Conservation (phyloP, 2,329 filamentous ascomycete species). For the Aspergillus brasiliensis region DNA sequence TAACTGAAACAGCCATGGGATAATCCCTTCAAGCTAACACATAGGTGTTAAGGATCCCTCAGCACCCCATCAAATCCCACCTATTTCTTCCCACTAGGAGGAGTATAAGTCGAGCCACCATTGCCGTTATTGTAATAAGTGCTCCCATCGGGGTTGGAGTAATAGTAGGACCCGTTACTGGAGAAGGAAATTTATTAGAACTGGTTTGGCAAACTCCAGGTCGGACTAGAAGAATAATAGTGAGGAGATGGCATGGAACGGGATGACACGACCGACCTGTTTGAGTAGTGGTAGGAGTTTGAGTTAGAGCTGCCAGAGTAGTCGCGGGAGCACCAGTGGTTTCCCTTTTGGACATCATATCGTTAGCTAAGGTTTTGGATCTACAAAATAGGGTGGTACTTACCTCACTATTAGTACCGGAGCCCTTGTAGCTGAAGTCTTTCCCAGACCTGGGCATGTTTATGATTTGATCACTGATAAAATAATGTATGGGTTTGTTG, state of each 20-base stretch:
- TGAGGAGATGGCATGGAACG: no score
- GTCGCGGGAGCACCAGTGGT: slow-evolving; percentile 67
- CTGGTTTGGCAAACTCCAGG: no score
- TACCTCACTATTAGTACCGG: slow-evolving; percentile 66
- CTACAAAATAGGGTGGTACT: slow-evolving; percentile 6
- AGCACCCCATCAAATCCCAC: no score
- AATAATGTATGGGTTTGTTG: no score
- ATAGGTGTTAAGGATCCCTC: no score
- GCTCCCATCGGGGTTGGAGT: slow-evolving; percentile 68
- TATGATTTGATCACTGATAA: no score
- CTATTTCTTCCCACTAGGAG: slow-evolving; percentile 49
- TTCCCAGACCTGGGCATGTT: slow-evolving; percentile 24
- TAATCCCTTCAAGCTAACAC: no score
- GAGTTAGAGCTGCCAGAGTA: slow-evolving; percentile 59
- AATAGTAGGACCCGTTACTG: slow-evolving; percentile 71
- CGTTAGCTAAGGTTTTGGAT: neutral
- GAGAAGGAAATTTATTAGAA: neutral
- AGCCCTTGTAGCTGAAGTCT: slow-evolving; percentile 44
- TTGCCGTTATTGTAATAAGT: slow-evolving; percentile 67
- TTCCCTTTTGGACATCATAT: slow-evolving; percentile 53
- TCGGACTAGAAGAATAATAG: no score
- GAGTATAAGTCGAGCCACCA: slow-evolving; percentile 63
- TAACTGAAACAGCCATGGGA: no score
- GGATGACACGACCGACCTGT: slow-evolving; percentile 48
- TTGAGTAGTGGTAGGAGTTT: slow-evolving; percentile 66